Evolutionary conservation across 495 filamentous ascomycete genomes (phyloP), one percentile per base, ranked within the genome.

Genomic region (Rostrohypoxylon terebratum): DNA sequence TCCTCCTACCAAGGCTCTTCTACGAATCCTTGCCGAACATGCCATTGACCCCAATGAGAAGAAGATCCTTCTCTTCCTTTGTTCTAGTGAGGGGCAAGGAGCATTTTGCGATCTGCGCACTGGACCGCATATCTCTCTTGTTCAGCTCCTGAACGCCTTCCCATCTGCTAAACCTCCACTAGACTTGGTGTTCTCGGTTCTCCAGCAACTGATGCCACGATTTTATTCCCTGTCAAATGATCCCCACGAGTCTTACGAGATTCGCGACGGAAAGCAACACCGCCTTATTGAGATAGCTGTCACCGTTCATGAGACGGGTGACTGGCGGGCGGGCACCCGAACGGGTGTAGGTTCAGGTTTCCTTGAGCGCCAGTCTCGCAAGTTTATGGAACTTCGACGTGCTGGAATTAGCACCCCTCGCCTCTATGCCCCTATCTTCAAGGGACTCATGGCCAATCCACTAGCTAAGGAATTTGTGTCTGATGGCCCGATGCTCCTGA

Each of bases 191-290:
- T 84, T 98, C 20, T 93, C 91, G 3, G 87, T 92, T 47, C 90
- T 97, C 55, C 91, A 90, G 68, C 90, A 90, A 34, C 84, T 99
- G 21, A 98, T 98, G 95, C 95, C 96, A 0, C 91, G 96, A 67
- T 99, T 98, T 84, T 99, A 99, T 83, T 98, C 96, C 21, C 88
- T 99, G 13, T 97, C 94, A 47, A 96, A 97, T 78, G 96, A 99
- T 78, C 96, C 96, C 0, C 92, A 94, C 67, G 86, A 95, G 73
- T 94, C 93, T 3, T 92, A 89, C 73, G 86, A 85, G 59, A 85
- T 84, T 20, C 87, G 88, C 68, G 91, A 89, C 67, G 85, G 86
- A 18, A 88, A 91, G 72, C 85, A 89, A 78, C 92, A 92, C 72
- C 93, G 96, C 16, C 82, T 97, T 65, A 90, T 98, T 75, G 96